Evolutionary conservation across 1,284 basidiomycete species (phyloP), one percentile per base, ranked within the genome.

Genomic region (Trichosporon coremiiforme): DNA sequence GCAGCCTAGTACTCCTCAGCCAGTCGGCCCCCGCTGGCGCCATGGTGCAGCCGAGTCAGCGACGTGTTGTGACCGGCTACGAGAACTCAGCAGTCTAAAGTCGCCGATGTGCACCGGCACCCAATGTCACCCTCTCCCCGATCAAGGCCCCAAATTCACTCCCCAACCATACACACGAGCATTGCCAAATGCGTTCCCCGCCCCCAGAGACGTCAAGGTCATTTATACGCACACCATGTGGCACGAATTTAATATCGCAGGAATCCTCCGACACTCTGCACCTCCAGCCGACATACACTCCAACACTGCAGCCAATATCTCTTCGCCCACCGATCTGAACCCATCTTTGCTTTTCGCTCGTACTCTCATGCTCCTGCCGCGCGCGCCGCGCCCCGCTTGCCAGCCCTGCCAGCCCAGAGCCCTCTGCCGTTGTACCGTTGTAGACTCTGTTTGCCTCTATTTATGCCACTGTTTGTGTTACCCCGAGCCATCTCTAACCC

Each of bases 371-470:
- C 20, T 4, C 20, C 47, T 2, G 20, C 47, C 47, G 33, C 36
- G 36, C 36, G 36, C 36, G 6, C 36, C 36, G 36, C 36, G 36
- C 10, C 6, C 36, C 6, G 36, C 36, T 8, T 33, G 33, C 45
- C 17, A 17, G 45, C 45, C 45, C 7, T 10, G 17, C 13, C 22
- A 45, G 10, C 45, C 17, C n/a, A 17, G 63, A 22, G 22, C 63
- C 35, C 5, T 45, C 17, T 4, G 45, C 29, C 64, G 64, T 65
- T 65, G 64, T 65, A 65, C 35, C 35, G 35, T 10, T 65, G 35
- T 65, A 50, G n/a, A 65, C 47, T 64, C 29, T 41, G 36, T 65
- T 65, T 41, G 15, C 33, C 45, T 20, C 45, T 65, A 25, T 45
- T 13, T 41, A 45, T 65, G 36, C 64, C 45, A 25, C 20, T 45